Evolutionary conservation across 768 basidiomycete species (phyloP), one percentile per base, ranked within the genome.

Genomic region (Mycena alexandri): DNA sequence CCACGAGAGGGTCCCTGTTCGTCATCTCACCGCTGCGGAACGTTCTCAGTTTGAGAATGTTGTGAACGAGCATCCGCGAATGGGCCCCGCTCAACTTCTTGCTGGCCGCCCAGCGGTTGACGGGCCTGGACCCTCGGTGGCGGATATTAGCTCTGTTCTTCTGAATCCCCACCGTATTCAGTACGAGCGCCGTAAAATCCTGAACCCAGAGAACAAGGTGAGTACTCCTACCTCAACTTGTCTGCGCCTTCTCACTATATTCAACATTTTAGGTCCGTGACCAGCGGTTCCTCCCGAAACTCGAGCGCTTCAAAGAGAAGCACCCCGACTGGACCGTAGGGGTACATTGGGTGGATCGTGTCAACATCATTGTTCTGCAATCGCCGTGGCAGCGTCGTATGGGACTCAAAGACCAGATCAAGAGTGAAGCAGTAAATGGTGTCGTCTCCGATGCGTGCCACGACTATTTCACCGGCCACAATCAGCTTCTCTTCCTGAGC

Each of bases 381-480:
- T 69, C 71, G 25, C 59, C 69, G 7, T 70, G 67, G 38, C 72
- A 74, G 74, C 58, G 57, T 5, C 62, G 65, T 4, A 65, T 72
- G 42, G 44, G 71, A 5, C 61, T 76, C 36, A 75, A 68, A 56
- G 67, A 63, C 24, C 17, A 53, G 55, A 63, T 68, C 53, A 63
- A 57, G 48, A 57, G 16, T 22, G 61, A 63, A 17, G 60, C 80
- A 4, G 63, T 81, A 21, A 80, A 81, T 70, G 80, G 81, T 0
- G 55, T 78, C 21, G 75, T 81, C 29, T 78, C 75, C 24, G 79
- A 81, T 71, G 80, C 76, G 0, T 79, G 79, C 12, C 80, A 82
- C 69, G 75, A 77, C 13, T 82, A 67, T 61, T 82, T 78, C 75
- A 55, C 42, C n/a, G 72, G 75, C 5, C 62, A 67, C 2, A 77